phyloP scores from a whole-genome alignment of 106 monocot genomes.

The Apostasia shenzhenica region DNA sequence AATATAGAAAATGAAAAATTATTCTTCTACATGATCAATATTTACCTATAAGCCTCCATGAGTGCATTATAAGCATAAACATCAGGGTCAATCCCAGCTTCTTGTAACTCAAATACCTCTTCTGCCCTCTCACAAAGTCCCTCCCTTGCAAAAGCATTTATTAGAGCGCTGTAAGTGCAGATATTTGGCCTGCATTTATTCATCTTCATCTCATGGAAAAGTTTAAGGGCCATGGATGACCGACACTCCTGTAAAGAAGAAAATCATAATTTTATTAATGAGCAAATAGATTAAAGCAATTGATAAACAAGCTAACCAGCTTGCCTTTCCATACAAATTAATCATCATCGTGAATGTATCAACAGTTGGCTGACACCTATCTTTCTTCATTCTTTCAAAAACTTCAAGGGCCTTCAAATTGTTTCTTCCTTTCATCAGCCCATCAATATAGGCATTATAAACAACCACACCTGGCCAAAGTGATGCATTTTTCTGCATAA shows the following conservation, averaged over 20 bases:
- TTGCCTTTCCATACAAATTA: slow-evolving; percentile 79
- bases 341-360: slow-evolving; percentile 87
- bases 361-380: slow-evolving; percentile 51
- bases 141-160: slow-evolving; percentile 88
- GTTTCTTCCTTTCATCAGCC: slow-evolving; percentile 54
- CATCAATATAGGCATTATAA: slow-evolving; percentile 85
- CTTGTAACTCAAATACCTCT: slow-evolving; percentile 80
- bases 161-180: slow-evolving; percentile 86
- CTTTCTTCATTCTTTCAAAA: slow-evolving; percentile 79
- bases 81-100: slow-evolving; percentile 77
- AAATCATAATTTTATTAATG: background rate
- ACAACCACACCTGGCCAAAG: slow-evolving; percentile 62
- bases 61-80: slow-evolving; percentile 91
- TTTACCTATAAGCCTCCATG: slow-evolving; percentile 93
- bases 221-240: slow-evolving; percentile 53
- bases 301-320: background rate
- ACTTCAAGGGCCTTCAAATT: slow-evolving; percentile 68
- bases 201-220: slow-evolving; percentile 79
- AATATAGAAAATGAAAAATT: no score
- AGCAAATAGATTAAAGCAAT: background rate
- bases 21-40: background rate
- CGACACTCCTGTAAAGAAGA: slow-evolving; percentile 47
- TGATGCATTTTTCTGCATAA: slow-evolving; percentile 19
- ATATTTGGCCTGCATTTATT: slow-evolving; percentile 75
- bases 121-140: slow-evolving; percentile 88